Evolutionary conservation across 164 flowering plant species (phyloP), one percentile per base, ranked within the genome.

Genomic region (Kingdonia uniflora): DNA sequence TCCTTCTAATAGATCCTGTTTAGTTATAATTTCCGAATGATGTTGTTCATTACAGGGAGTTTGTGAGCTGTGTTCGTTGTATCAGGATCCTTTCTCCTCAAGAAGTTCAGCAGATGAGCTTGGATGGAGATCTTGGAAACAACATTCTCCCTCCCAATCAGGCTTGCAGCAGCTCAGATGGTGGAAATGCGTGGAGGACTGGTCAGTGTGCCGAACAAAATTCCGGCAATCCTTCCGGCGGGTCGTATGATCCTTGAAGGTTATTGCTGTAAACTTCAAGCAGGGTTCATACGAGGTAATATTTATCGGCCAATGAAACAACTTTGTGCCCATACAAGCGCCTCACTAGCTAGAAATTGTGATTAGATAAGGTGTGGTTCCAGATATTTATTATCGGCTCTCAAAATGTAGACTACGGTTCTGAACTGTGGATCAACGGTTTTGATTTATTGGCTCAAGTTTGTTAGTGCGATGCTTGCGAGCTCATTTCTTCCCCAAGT

Each of bases 81-180:
- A 84, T 92, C 63, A 88, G 76, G 74, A 92, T 92, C 44, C 71
- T 92, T 37, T 88, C 96, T 19, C 95, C 98, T 35, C 90, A 84
- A 65, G 98, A 92, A 77, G 98, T 87, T 23, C 95, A 85, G 64
- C 87, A 83, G 54, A 87, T 91, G 98, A 91, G 98, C 65, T 66
- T 85, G 71, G 98, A 87, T 68, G 98, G 88, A 42, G 95, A 85
- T 62, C 69, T 85, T 49, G 95, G 94, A 15, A 76, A 64, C 55
- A 54, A 54, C 26, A 71, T 73, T 7, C 85, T 91, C 61, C n/a
- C n/a, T n/a, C 79, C 71, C 20, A 85, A 85, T 71, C 98, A 88
- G 73, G 91, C 95, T 23, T 84, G 95, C 63, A 91, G 98, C 64
- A 85, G 96, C 66, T 87, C 98, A 1, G 96, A 85, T 58, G 85